Base-by-base conservation (phyloP, 176 grass and related monocot species). In the Bothriochloa decipiens region DNA sequence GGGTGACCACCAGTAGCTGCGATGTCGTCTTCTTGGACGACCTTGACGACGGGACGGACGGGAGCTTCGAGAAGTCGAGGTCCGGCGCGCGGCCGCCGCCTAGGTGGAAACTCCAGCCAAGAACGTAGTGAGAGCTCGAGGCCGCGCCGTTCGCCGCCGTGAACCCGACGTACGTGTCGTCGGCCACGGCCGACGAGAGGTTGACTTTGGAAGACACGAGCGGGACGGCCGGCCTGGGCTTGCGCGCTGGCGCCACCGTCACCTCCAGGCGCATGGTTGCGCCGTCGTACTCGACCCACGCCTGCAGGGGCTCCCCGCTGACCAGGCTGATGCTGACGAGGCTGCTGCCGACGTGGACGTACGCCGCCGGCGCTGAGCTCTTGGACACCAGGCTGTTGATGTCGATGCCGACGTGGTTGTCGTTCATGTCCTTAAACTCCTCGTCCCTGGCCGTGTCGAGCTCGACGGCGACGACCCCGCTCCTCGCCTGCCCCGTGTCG, bases 371-470 rank as follows among this genome's bases (percentile, higher is more conserved):
- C 7, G 9, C 13, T 0, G 81, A 87, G 4, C 11, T 40, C 1
- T 7, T 2, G 12, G 92, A 94, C 61, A 0, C 7, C 60, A 91
- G 10, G 25, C 84, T 52, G 70, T 85, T 80, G 50, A 92, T 77
- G 46, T 94, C 89, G 46, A 94, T 25, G 63, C 89, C 92, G 60
- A 94, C 84, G 41, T 94, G 89, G 75, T 94, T 89, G 2, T 87
- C 46, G 18, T 94, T n/a, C 67, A 68, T 72, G 77, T 94, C 92
- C 0, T 0, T 0, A 73, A 89, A 90, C 84, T 94, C 89, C 0
- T 11, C 37, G 63, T 77, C 83, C 77, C 4, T 18, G 7, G 62
- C 87, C 8, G 89, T 94, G 82, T 94, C 92, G 66, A 94, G 39
- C 81, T 94, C 92, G 33, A 94, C 87, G 46, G 92, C 92, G 53